Percentiles rank a stretch among this genome's conserved stretches.
phyloP scores from a whole-genome alignment of 768 basidiomycete species.

The Kwoniella botswanensis region DNA sequence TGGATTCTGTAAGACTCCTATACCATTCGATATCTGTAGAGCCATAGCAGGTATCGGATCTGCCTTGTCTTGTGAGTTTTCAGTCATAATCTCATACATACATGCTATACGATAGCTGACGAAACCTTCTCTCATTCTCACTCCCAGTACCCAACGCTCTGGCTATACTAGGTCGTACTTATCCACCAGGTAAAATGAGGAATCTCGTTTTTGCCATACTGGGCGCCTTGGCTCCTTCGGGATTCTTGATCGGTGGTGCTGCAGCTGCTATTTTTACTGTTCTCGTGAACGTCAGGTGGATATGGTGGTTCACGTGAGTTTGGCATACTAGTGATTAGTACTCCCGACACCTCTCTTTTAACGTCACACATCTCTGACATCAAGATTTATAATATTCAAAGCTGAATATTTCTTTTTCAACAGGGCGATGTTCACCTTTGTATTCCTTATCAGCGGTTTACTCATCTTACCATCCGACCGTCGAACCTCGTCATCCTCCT shows the following conservation, averaged over 20 bases:
- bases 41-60: slow-evolving; percentile 44
- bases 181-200: slow-evolving; percentile 34
- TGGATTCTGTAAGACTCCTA: slow-evolving; percentile 23
- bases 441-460: slow-evolving; percentile 28
- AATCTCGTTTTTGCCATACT: slow-evolving; percentile 40
- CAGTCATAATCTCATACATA: background rate
- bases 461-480: slow-evolving; percentile 27
- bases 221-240: slow-evolving; percentile 39
- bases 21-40: slow-evolving; percentile 38
- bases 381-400: background rate
- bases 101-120: background rate
- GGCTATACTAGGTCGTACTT: slow-evolving; percentile 43
- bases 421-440: slow-evolving; percentile 28
- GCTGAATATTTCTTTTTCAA: background rate
- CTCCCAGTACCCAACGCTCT: slow-evolving; percentile 37
- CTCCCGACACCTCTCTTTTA: no score
- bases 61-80: slow-evolving; percentile 31
- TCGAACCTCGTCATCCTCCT: slow-evolving; percentile 3
- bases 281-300: slow-evolving; percentile 24
- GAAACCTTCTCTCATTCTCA: background rate
- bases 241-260: slow-evolving; percentile 40
- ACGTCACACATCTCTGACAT: no score
- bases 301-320: slow-evolving; percentile 39
- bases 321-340: background rate
- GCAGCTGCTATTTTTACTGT: slow-evolving; percentile 31